Conservation (phyloP, 78 protist genomes). For the Dictyostelium citrinum region DNA sequence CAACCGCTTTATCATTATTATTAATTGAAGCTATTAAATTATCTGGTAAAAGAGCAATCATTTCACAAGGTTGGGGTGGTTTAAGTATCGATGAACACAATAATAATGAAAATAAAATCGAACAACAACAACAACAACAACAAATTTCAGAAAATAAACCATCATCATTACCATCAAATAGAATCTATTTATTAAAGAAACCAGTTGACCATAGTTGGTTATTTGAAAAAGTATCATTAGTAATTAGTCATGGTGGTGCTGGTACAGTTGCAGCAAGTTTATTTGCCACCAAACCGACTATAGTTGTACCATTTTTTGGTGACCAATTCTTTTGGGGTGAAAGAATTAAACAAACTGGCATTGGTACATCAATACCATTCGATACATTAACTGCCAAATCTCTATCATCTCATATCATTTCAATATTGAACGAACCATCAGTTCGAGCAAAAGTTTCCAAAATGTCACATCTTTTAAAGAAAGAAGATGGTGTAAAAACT, state of each 20-base stretch:
- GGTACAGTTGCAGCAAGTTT: conserved; percentile 89
- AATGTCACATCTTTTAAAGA: neutral
- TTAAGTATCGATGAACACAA: neutral
- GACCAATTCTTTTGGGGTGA: conserved; percentile 88
- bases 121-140: neutral
- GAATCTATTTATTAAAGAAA: conserved; percentile 13
- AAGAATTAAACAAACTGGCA: conserved; percentile 30
- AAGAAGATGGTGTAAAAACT: conserved; percentile 35
- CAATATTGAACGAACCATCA: neutral
- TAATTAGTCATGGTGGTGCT: conserved; percentile 90
- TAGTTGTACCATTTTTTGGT: conserved; percentile 85
- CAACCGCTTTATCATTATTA: conserved; percentile 40
- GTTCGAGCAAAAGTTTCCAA: neutral
- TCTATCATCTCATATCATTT: neutral
- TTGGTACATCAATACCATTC: conserved; percentile 30
- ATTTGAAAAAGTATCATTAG: conserved; percentile 72
- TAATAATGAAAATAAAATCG: neutral
- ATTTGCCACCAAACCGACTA: conserved; percentile 68
- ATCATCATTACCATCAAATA: neutral
- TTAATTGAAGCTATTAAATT: conserved; percentile 52
- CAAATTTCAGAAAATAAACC: neutral
- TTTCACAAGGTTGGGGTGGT: conserved; percentile 77
- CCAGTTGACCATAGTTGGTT: conserved; percentile 82
- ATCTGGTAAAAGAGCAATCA: conserved; percentile 44
- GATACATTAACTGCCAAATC: conserved; percentile 2